Percentiles rank a stretch among this genome's conserved stretches.
Evolutionary conservation across 2,329 filamentous ascomycete species (phyloP).

Genomic region (Monilinia vaccinii-corymbosi): DNA sequence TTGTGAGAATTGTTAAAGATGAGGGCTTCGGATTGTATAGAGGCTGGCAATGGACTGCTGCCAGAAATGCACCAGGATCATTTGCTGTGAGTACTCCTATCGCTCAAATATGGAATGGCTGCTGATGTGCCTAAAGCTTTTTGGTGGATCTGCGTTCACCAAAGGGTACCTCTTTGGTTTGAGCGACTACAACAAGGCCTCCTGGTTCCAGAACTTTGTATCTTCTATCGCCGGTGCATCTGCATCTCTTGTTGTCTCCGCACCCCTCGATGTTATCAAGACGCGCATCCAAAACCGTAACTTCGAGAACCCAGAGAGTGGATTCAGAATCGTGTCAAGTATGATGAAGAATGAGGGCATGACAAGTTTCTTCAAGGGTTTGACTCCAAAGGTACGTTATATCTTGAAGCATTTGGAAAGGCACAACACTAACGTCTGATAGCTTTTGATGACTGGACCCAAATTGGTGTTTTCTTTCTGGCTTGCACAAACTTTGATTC

Average conservation of each 20-base stretch:
- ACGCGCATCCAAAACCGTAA: slow-evolving; percentile 97
- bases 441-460: slow-evolving; percentile 95
- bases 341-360: slow-evolving; percentile 90
- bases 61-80: slow-evolving; percentile 90
- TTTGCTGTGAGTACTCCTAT: slow-evolving; percentile 66
- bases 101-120: slow-evolving; percentile 16
- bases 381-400: slow-evolving; percentile 69
- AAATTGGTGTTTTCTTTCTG: slow-evolving; percentile 99
- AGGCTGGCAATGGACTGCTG: slow-evolving; percentile 95
- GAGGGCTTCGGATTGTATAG: slow-evolving; percentile 94
- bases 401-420: background rate
- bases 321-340: slow-evolving; percentile 81
- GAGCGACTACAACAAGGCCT: slow-evolving; percentile 88
- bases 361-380: slow-evolving; percentile 90
- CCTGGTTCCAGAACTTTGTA: slow-evolving; percentile 94
- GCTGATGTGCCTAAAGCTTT: slow-evolving; percentile 52
- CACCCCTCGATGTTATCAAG: slow-evolving; percentile 95
- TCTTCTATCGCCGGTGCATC: slow-evolving; percentile 93
- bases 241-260: slow-evolving; percentile 92
- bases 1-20: slow-evolving; percentile 82
- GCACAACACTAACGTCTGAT: slow-evolving; percentile 12
- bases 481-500: slow-evolving; percentile 96
- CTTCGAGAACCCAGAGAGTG: slow-evolving; percentile 94
- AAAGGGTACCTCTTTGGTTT: slow-evolving; percentile 94
- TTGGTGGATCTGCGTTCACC: slow-evolving; percentile 92